Evolutionary conservation across 2,329 filamentous ascomycete genomes (phyloP), one percentile per base, ranked within the genome.

Genomic region (Phaeomoniella chlamydospora): DNA sequence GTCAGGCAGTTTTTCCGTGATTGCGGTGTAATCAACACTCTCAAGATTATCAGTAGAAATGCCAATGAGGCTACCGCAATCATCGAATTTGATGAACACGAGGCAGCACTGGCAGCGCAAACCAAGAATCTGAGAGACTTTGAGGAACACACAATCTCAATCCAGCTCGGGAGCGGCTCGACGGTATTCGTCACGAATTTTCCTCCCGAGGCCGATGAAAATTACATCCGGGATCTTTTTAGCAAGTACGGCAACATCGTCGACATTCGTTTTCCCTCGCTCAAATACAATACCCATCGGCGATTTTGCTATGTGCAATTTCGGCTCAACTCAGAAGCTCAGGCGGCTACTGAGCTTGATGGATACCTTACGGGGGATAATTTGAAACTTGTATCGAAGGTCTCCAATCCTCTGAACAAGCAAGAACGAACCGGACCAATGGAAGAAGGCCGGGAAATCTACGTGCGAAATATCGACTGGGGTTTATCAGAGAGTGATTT

Each of bases 241-340:
- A 55, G 70, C 41, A 54, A 65, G 39, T 88, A 78, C 49, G 90
- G 90, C 31, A 75, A 88, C 31, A 77, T 98, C 37, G 67, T 93
- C 37, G 83, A 79, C 49, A 70, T 96, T 36, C 79, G 90, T 15
- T 90, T 90, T 60, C 90, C 90, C 2, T 94, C 85, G 38, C 71
- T 98, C 35, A 92, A 92, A 54, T 86, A 72, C 56, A 88, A 94
- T 49, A 78, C 80, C 2, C 78, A 83, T 47, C 82, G 90, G 18
- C 80, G 90, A 15, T 98, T 98, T 61, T 94, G 87, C 62, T 98
- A 98, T 55, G 69, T 94, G 4, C 84, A 92, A n/a, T 94, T 94
- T 53, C 70, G 76, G 33, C 74, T 75, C 18, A 58, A 70, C 2
- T 67, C 68, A n/a, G 71, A 73, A 36, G 83, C 86, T 1, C 67